These are phyloP conservation scores for Tricladium varicosporioides DNA, from an alignment of 2,329 filamentous ascomycete genomes.

Conservation along the genomic window DNA sequence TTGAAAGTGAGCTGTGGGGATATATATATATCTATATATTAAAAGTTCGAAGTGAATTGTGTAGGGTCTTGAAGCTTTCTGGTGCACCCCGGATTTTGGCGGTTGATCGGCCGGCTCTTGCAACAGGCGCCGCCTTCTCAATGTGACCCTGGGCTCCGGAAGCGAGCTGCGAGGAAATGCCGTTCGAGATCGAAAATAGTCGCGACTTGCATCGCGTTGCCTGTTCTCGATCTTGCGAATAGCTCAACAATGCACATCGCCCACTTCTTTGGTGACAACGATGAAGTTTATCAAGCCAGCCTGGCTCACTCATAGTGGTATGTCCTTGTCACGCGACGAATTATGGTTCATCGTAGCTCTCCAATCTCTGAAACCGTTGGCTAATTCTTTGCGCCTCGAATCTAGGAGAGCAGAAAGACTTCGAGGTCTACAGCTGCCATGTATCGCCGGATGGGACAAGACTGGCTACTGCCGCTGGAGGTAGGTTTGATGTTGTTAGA, in stretches of 20 bases:
- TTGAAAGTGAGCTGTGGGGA: too few relatives aligned
- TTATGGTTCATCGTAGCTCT: neutral
- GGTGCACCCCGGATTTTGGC: too few relatives aligned
- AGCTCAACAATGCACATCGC: conserved; percentile 30
- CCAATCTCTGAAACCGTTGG: conserved; percentile 21
- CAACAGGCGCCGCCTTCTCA: too few relatives aligned
- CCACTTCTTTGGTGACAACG: conserved; percentile 26
- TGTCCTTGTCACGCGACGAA: conserved; percentile 24
- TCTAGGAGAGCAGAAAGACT: conserved; percentile 91
- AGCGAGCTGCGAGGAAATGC: too few relatives aligned
- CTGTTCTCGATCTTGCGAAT: conserved; percentile 5
- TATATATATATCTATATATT: too few relatives aligned
- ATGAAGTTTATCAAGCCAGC: conserved; percentile 93
- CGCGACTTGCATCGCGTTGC: conserved; percentile 16
- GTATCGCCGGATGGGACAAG: conserved; percentile 91
- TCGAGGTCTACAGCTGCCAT: conserved; percentile 98
- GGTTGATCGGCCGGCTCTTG: too few relatives aligned
- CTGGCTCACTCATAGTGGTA: conserved; percentile 93
- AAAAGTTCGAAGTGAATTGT: too few relatives aligned
- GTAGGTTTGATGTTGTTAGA: conserved; percentile 45
- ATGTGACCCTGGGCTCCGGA: too few relatives aligned
- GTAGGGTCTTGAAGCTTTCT: too few relatives aligned
- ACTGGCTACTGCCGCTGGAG: conserved; percentile 90
- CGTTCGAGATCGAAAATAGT: conserved; percentile 13
- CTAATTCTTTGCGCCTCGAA: conserved; percentile 28